These are phyloP conservation scores for Sarcocystis neurona DNA, from an alignment of 169 alveolate species.

Conservation along the genomic window DNA sequence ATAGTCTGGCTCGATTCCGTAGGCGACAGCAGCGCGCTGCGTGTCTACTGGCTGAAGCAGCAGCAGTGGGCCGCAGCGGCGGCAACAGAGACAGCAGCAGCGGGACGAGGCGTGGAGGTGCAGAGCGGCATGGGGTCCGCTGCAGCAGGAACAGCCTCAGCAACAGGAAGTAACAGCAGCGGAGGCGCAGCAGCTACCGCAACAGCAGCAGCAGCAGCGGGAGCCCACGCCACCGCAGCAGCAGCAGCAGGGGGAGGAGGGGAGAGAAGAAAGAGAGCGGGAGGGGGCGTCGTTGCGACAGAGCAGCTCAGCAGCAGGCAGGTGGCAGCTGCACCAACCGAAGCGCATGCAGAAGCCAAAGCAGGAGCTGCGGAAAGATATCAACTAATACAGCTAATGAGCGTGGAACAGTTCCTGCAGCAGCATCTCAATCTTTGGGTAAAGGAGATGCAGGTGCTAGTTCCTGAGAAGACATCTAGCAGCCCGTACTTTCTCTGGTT, in stretches of 20 bases:
- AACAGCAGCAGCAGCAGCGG: not conserved
- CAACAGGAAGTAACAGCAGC: not conserved
- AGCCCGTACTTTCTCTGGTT: conserved; percentile 34
- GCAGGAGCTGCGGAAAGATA: not conserved
- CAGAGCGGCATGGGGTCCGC: too few relatives aligned
- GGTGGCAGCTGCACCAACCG: not conserved
- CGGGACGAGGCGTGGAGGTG: not conserved
- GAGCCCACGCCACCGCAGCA: not conserved
- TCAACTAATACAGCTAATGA: not conserved
- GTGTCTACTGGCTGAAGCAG: conserved; percentile 5
- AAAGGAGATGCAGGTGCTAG: conserved; percentile 6
- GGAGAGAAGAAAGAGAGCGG: not conserved
- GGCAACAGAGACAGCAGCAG: conserved; percentile 30
- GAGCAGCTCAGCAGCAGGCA: not conserved
- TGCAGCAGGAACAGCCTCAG: not conserved
- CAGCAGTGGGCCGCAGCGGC: conserved; percentile 7
- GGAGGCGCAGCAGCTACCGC: not conserved
- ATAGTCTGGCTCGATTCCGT: conserved; percentile 23
- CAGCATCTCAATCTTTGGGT: not conserved
- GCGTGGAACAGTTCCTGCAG: conserved; percentile 15
- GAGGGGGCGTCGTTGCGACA: not conserved
- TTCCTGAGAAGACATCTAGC: conserved; percentile 35
- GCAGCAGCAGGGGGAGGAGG: conserved; percentile 29
- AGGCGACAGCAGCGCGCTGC: conserved; percentile 11
- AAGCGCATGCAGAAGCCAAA: not conserved